Evolutionary conservation across 2,329 filamentous ascomycete genomes (phyloP), one percentile per base, ranked within the genome.

Genomic region (Pseudogymnoascus sp.): DNA sequence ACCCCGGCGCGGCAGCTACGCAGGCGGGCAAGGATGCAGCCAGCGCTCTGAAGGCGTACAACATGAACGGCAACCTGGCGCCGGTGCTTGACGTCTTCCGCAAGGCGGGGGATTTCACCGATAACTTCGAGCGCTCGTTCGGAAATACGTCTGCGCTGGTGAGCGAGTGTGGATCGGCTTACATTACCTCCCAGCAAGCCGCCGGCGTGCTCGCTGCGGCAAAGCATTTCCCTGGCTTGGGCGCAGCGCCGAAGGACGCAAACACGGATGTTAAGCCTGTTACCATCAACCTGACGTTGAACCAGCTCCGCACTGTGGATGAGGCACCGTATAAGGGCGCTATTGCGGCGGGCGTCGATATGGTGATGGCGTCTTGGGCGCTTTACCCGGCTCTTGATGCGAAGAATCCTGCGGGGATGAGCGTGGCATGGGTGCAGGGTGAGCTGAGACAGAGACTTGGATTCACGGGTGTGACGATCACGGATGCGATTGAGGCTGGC

Each of bases 201-300:
- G 60, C 63, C 0, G 64, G 67, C 1, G 58, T 71, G 15, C 50
- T 70, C 41, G 66, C 71, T 3, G 66, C 68, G 1, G 69, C 66
- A 1, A 72, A 72, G 60, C 71, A 72, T 43, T 72, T 71, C 50
- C 71, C 71, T 1, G 71, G 71, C 3, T 61, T 72, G 7, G 71
- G 71, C 3, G 64, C 65, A 11, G 70, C 69, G 2, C 25, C 58
- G 1, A 60, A 64, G 12, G 47, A 61, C 15, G 61, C 67, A 25
- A 71, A 72, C 36, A 72, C 71, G 0, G 71, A 72, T 43, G 57
- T 64, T 11, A 30, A 58, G 12, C 68, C 70, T 3, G 70, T 72
- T 15, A 71, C 66, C 0, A 64, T 73, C 15, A 60, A 69, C 58
- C 35, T 67, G 4, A 63, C 66, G 2, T 33, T 68, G 6, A 50